Conservation (phyloP, 2,329 filamentous ascomycete genomes). For the Juglanconis oblonga region DNA sequence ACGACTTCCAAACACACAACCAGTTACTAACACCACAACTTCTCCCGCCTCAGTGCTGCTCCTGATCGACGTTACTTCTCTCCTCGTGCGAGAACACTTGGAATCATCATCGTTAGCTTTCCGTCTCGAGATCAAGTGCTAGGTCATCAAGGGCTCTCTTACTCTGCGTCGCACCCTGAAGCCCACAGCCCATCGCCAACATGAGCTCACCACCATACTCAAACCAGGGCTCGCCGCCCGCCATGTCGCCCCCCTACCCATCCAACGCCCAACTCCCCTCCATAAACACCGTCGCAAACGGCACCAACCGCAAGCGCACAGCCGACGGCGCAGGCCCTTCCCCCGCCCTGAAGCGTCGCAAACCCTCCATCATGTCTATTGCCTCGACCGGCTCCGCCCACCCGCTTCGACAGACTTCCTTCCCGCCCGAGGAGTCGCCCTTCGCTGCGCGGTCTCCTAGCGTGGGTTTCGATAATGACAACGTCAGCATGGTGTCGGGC, state of each 20-base stretch:
- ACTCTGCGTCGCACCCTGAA: background rate
- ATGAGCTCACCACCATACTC: conserved; percentile 57
- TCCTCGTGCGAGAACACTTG: background rate
- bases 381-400: conserved; percentile 53
- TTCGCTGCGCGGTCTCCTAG: conserved; percentile 62
- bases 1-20: background rate
- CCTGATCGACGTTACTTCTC: background rate
- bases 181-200: conserved; percentile 17
- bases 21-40: background rate
- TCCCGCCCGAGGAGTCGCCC: conserved; percentile 64
- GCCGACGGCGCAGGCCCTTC: conserved; percentile 50
- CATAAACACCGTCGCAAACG: conserved; percentile 12
- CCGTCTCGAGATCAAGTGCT: background rate
- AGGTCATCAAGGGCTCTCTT: background rate
- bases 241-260: conserved; percentile 54
- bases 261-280: conserved; percentile 48
- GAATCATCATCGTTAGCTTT: background rate
- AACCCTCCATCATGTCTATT: conserved; percentile 62
- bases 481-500: conserved; percentile 57
- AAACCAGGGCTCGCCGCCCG: conserved; percentile 43
- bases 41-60: background rate
- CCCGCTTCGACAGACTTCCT: conserved; percentile 77
- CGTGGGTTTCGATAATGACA: conserved; percentile 54
- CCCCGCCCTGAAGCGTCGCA: conserved; percentile 62
- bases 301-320: conserved; percentile 60